Conservation (phyloP, 1,284 basidiomycete species). For the Termitomyces sp. region DNA sequence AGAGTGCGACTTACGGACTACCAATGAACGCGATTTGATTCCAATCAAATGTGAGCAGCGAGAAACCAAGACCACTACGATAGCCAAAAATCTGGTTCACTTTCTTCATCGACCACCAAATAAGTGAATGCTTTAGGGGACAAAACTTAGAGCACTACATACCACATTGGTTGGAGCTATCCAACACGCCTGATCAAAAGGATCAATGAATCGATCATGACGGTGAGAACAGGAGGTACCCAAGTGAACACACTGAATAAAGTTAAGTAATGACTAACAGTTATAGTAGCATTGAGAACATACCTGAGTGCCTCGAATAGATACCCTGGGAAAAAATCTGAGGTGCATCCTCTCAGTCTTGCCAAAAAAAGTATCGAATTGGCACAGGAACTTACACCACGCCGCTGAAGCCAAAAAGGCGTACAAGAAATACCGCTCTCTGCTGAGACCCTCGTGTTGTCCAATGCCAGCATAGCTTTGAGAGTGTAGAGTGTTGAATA, state of each 20-base stretch:
- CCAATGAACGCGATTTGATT: slow-evolving; percentile 48
- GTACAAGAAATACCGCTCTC: slow-evolving; percentile 60
- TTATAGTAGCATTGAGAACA: background rate
- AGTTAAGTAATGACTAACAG: background rate
- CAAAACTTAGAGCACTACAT: slow-evolving; percentile 12
- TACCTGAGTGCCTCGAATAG: slow-evolving; percentile 57
- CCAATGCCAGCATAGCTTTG: slow-evolving; percentile 63
- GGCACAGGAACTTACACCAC: slow-evolving; percentile 59
- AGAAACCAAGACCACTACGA: slow-evolving; percentile 35
- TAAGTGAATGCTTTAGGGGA: background rate
- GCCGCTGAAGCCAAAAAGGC: slow-evolving; percentile 44
- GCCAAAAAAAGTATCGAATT: background rate
- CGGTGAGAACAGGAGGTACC: slow-evolving; percentile 21
- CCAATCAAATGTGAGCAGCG: slow-evolving; percentile 55
- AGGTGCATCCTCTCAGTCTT: background rate
- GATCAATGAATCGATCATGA: slow-evolving; percentile 13
- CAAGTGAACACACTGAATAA: slow-evolving; percentile 31
- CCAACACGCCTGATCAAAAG: slow-evolving; percentile 51
- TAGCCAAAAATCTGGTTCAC: slow-evolving; percentile 41
- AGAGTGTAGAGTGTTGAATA: slow-evolving; percentile 69
- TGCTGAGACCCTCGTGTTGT: slow-evolving; percentile 59
- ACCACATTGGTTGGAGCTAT: slow-evolving; percentile 36
- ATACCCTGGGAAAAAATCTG: slow-evolving; percentile 64
- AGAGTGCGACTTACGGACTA: slow-evolving; percentile 30
- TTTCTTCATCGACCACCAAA: slow-evolving; percentile 24